These are phyloP conservation scores for Plantago rigida DNA, from an alignment of 305 asterid species.

Conservation along the genomic window DNA sequence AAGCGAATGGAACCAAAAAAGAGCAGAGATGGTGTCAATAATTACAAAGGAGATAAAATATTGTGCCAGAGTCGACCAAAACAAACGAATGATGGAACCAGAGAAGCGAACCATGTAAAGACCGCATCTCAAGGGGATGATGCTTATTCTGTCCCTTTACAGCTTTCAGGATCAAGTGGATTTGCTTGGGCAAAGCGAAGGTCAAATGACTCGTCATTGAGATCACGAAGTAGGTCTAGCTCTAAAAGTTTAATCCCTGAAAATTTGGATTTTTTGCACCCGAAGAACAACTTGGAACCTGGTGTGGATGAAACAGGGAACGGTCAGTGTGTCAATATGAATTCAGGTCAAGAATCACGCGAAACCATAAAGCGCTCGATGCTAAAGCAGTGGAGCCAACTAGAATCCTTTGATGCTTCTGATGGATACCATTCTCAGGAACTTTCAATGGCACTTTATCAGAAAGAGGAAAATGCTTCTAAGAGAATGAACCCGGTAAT, in stretches of 20 bases:
- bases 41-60: conserved; percentile 35
- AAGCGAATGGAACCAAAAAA: conserved; percentile 36
- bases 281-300: conserved; percentile 44
- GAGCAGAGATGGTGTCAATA: conserved; percentile 27
- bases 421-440: conserved; percentile 85
- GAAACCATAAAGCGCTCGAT: conserved; percentile 40
- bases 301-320: conserved; percentile 38
- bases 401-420: conserved; percentile 68
- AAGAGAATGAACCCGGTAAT: conserved; percentile 62
- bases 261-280: conserved; percentile 49
- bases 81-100: conserved; percentile 31
- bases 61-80: conserved; percentile 38
- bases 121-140: conserved; percentile 83
- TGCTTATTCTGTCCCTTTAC: conserved; percentile 64
- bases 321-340: conserved; percentile 31
- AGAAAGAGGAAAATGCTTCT: conserved; percentile 51
- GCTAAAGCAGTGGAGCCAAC: conserved; percentile 66
- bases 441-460: conserved; percentile 55
- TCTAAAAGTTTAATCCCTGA: conserved; percentile 74
- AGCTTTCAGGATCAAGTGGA: conserved; percentile 84
- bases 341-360: conserved; percentile 40
- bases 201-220: conserved; percentile 49
- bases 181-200: conserved; percentile 88
- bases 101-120: conserved; percentile 59
- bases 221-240: conserved; percentile 71